phyloP scores from a whole-genome alignment of 768 basidiomycete genomes.

The Flagelloscypha sp. region DNA sequence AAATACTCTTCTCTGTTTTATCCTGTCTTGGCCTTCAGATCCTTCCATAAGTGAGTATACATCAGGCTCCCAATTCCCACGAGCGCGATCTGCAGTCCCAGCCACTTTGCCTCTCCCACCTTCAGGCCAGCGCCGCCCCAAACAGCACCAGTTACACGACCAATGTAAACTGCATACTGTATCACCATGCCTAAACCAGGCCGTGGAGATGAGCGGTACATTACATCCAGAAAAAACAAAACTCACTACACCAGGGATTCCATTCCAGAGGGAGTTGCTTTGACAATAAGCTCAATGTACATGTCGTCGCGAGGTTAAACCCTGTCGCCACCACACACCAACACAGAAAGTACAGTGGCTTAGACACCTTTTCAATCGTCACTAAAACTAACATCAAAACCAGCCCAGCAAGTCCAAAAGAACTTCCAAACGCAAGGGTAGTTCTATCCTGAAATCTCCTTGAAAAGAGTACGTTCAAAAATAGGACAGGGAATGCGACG shows the following conservation, averaged over 20 bases:
- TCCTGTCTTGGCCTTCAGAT: conserved; percentile 60
- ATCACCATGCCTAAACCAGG: conserved; percentile 52
- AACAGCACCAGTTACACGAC: conserved; percentile 58
- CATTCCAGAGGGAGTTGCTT: conserved; percentile 60
- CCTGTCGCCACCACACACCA: conserved; percentile 62
- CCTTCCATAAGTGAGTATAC: conserved; percentile 49
- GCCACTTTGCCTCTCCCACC: conserved; percentile 54
- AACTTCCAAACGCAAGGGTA: conserved; percentile 44
- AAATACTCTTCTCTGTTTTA: too few relatives aligned
- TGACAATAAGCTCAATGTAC: conserved; percentile 56
- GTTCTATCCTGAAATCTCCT: conserved; percentile 53
- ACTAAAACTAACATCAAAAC: conserved; percentile 43
- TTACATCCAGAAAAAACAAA: too few relatives aligned
- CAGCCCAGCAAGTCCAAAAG: conserved; percentile 44
- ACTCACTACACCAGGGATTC: too few relatives aligned
- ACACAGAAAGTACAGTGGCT: too few relatives aligned
- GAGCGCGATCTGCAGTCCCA: conserved; percentile 51
- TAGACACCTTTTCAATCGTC: conserved; percentile 25
- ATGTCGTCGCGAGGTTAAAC: conserved; percentile 63
- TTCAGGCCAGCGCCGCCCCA: conserved; percentile 57
- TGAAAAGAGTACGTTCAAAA: conserved; percentile 49
- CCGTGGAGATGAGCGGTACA: too few relatives aligned
- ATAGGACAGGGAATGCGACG: conserved; percentile 57
- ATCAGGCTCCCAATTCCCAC: conserved; percentile 51
- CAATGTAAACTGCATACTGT: conserved; percentile 61